A percentile compares a stretch with the other conserved stretches of the same genome.
Evolutionary conservation across 345 rosid genomes (phyloP).

Genomic region (Eucalyptus dawsonii): DNA sequence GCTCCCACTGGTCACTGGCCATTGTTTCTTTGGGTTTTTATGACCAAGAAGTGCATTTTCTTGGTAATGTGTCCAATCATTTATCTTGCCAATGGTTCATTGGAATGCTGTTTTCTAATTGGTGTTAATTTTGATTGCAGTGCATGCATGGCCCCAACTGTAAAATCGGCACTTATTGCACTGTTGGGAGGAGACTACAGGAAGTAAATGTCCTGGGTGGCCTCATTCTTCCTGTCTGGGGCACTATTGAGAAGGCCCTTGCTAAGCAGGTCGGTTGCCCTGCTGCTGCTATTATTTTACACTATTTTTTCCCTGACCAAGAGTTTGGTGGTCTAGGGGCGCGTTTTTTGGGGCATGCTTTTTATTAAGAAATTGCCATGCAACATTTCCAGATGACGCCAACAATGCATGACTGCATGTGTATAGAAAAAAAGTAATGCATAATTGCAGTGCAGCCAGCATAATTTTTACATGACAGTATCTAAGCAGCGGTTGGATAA

Average conservation of each 20-base stretch:
- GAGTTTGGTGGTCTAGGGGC: not conserved
- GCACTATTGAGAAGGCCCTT: constrained; percentile 91
- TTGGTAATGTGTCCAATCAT: not conserved
- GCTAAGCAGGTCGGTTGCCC: constrained; percentile 61
- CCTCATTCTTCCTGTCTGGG: constrained; percentile 96
- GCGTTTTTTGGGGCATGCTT: not conserved
- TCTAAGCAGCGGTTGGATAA: not conserved
- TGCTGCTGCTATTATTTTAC: not conserved
- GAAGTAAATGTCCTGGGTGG: constrained; percentile 97
- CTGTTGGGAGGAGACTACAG: constrained; percentile 90
- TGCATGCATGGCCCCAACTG: constrained; percentile 99
- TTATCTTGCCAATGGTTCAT: not conserved
- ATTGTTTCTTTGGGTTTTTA: not conserved
- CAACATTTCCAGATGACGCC: not conserved
- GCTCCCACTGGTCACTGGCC: not conserved
- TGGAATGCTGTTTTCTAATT: not conserved
- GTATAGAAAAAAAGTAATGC: not conserved
- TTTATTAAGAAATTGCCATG: not conserved
- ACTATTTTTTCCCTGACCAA: not conserved
- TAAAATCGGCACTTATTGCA: constrained; percentile 79
- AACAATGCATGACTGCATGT: not conserved
- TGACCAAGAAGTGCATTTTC: not conserved
- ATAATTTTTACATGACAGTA: not conserved
- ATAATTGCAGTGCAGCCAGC: not conserved
- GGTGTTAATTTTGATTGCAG: constrained; percentile 19